Evolutionary conservation across 139 green algal genomes (phyloP).

Genomic region (Pseudopediastrum boryanum): DNA sequence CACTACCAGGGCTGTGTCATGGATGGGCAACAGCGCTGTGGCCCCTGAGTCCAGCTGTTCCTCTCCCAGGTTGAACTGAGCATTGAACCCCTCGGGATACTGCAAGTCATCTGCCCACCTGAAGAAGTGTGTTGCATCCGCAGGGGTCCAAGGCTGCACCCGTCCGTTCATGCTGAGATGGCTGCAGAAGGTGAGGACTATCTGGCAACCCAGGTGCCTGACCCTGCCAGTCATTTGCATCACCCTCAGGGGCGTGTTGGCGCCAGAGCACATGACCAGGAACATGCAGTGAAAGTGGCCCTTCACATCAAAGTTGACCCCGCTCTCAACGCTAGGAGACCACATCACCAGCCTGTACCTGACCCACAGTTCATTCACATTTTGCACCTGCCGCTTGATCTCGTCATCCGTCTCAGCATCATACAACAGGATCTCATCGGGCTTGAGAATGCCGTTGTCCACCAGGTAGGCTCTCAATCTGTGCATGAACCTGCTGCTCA

Average conservation of each 20-base stretch:
- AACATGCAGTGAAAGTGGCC: conserved; percentile 10
- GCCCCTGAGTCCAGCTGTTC: background rate
- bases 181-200: background rate
- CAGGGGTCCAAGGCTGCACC: background rate
- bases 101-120: background rate
- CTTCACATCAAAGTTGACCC: background rate
- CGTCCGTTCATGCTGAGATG: background rate
- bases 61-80: background rate
- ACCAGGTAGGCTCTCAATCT: background rate
- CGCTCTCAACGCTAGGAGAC: background rate
- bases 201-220: background rate
- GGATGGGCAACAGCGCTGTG: background rate
- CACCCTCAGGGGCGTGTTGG: background rate
- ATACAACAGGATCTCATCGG: conserved; percentile 1
- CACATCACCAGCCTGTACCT: background rate
- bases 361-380: background rate
- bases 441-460: background rate
- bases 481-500: conserved; percentile 11
- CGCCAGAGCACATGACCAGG: background rate
- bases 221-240: background rate
- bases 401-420: background rate
- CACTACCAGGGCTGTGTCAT: background rate
- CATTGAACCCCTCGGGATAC: background rate
- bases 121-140: background rate
- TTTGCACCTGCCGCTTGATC: background rate